Evolutionary conservation across 139 green algal species (phyloP).

Genomic region (Zygnema circumcarinatum): DNA sequence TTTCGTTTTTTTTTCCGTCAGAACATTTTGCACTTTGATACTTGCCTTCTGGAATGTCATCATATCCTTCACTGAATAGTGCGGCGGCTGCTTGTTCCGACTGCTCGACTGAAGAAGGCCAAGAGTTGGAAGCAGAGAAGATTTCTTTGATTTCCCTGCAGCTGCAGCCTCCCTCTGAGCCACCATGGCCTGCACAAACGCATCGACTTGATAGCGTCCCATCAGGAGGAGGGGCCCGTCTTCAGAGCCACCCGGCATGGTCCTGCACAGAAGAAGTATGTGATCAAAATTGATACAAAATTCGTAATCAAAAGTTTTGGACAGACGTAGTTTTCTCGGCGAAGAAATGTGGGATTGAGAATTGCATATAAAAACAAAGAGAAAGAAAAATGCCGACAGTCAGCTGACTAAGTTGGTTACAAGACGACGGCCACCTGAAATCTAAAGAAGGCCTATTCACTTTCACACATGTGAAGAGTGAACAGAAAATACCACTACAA

Average conservation of each 20-base stretch:
- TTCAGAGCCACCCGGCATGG: not conserved
- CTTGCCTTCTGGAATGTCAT: not conserved
- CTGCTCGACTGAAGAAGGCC: not conserved
- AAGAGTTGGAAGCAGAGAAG: not conserved
- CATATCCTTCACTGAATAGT: not conserved
- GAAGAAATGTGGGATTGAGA: no score
- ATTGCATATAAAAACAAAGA: no score
- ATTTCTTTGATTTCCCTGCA: not conserved
- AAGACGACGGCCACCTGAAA: no score
- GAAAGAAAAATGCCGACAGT: no score
- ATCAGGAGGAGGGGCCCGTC: not conserved
- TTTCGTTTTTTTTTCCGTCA: no score
- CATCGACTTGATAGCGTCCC: not conserved
- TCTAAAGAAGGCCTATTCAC: no score
- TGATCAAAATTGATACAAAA: not conserved
- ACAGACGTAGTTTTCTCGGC: no score
- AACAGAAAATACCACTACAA: no score
- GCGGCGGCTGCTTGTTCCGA: not conserved
- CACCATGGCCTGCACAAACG: not conserved
- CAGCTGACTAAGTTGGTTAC: no score
- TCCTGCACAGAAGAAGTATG: not conserved
- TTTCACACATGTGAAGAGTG: no score
- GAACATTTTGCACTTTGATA: no score
- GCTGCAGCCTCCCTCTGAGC: not conserved
- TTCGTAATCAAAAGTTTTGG: no score